phyloP scores from a whole-genome alignment of 495 filamentous ascomycete genomes.

The Glonium stellatum region DNA sequence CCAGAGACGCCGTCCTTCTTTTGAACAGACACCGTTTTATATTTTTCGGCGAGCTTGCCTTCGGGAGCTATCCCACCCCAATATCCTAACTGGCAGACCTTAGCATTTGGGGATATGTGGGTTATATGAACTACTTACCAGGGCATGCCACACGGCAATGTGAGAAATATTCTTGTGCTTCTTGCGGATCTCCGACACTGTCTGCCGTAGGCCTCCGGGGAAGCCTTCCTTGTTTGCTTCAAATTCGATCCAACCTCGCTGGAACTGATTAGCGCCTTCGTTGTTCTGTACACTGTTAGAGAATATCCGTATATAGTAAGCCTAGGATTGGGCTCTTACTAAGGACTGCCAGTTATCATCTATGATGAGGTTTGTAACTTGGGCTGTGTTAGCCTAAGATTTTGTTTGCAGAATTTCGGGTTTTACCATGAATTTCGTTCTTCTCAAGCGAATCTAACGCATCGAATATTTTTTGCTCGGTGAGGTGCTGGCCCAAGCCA shows the following conservation, averaged over 20 bases:
- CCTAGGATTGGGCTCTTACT: conserved; percentile 3
- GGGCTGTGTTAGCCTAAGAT: neutral
- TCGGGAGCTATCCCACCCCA: conserved; percentile 80
- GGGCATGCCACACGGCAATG: conserved; percentile 90
- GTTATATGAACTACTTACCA: conserved; percentile 37
- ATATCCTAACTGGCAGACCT: conserved; percentile 55
- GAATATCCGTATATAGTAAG: neutral
- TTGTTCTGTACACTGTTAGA: conserved; percentile 16
- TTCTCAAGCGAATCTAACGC: conserved; percentile 66
- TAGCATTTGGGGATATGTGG: conserved; percentile 1
- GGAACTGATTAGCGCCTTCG: conserved; percentile 45
- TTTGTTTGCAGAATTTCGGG: conserved; percentile 6
- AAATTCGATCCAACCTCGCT: conserved; percentile 58
- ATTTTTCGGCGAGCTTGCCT: conserved; percentile 65
- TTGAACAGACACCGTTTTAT: conserved; percentile 66
- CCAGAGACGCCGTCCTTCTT: conserved; percentile 48
- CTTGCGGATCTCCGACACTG: conserved; percentile 59
- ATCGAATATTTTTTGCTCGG: conserved; percentile 67
- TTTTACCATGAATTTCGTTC: conserved; percentile 57
- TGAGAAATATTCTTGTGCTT: conserved; percentile 69
- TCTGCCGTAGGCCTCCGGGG: conserved; percentile 66
- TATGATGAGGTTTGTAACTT: conserved; percentile 74
- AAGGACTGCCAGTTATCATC: conserved; percentile 96
- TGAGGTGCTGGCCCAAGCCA: conserved; percentile 72
- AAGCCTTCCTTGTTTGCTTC: conserved; percentile 79